Evolutionary conservation across 1,284 basidiomycete species (phyloP), one percentile per base, ranked within the genome.

Genomic region (Coniferiporia sulphurascens): DNA sequence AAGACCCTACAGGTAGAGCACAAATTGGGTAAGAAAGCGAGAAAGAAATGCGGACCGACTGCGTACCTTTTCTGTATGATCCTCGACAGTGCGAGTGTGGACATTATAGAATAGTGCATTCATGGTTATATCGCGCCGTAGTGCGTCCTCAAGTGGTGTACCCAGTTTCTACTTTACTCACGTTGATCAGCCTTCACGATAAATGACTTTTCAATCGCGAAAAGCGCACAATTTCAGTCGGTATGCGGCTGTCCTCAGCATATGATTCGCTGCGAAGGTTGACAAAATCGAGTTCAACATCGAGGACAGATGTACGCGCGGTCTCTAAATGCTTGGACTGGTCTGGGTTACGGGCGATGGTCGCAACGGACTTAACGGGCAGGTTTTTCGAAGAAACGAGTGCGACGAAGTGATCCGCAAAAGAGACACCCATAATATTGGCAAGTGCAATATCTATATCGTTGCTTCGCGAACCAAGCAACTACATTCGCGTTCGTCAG

Each of bases 291-390:
- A 99, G 78, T 60, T 95, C 92, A 50, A 93, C 76, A 2, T 85
- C 95, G 52, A 94, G 78, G 27, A 99, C 78, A 35, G 82, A 85
- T 35, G 94, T 90, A n/a, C 89, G 90, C 0, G 95, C 96, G 0
- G 97, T 98, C 74, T 99, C 96, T 38, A 99, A 81, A 73, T 98
- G 97, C 72, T 99, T 99, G 58, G 93, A 96, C 75, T 99, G 97
- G 51, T 96, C 93, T 0, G 97, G 96, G 68, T 99, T 98, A 62
- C 89, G 89, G 56, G 91, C 93, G 60, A 99, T 95, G 68, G 88
- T 93, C 21, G 89, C 76, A 45, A 90, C 79, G 21, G 80, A 80
- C 55, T 86, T 84, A 1, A 84, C 83, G 27, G 80, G 65, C 12
- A 91, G 70, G 48, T 81, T 77, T 41, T 85, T 81, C 22, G 68